These are phyloP conservation scores for Akanthomyces uredinophilus DNA, from an alignment of 2,329 filamentous ascomycete species.

Conservation along the genomic window DNA sequence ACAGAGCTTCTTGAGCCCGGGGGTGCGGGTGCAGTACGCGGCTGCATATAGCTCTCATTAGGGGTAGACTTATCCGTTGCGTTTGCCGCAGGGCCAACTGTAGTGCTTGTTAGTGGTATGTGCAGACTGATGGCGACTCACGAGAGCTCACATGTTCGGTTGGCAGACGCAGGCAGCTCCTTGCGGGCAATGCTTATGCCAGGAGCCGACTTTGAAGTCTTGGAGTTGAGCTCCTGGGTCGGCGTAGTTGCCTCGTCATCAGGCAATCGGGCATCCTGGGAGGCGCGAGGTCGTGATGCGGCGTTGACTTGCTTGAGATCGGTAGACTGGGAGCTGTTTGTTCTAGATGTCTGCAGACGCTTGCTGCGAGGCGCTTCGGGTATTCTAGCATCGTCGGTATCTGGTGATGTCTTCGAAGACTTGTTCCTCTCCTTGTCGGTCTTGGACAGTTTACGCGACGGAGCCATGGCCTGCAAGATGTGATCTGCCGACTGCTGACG, in stretches of 20 bases:
- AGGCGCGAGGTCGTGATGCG: constrained; percentile 20
- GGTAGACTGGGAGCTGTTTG: constrained; percentile 39
- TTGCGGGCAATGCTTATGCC: constrained; percentile 58
- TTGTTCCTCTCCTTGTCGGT: constrained; percentile 30
- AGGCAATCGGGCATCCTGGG: constrained; percentile 46
- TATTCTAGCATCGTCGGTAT: constrained; percentile 60
- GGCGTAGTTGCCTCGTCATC: constrained; percentile 48
- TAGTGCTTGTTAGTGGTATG: constrained; percentile 18
- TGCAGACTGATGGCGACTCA: background rate
- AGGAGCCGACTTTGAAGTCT: constrained; percentile 31
- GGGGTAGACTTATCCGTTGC: constrained; percentile 18
- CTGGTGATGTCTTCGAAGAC: constrained; percentile 26
- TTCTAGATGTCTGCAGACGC: constrained; percentile 38
- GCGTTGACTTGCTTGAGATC: constrained; percentile 34
- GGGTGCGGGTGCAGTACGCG: constrained; percentile 50
- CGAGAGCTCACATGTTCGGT: constrained; percentile 39
- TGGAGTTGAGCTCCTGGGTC: constrained; percentile 38
- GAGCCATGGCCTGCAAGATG: constrained; percentile 46
- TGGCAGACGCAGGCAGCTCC: constrained; percentile 46
- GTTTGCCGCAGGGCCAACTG: constrained; percentile 33
- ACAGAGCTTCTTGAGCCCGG: constrained; percentile 37
- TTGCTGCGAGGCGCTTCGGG: constrained; percentile 73
- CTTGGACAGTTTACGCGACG: constrained; percentile 45
- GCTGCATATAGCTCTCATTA: constrained; percentile 53
- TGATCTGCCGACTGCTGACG: constrained; percentile 55